A percentile compares a stretch with the other conserved stretches of the same genome.
Evolutionary conservation across 306 rosid species (phyloP).

Genomic region (Mimosa pudica): DNA sequence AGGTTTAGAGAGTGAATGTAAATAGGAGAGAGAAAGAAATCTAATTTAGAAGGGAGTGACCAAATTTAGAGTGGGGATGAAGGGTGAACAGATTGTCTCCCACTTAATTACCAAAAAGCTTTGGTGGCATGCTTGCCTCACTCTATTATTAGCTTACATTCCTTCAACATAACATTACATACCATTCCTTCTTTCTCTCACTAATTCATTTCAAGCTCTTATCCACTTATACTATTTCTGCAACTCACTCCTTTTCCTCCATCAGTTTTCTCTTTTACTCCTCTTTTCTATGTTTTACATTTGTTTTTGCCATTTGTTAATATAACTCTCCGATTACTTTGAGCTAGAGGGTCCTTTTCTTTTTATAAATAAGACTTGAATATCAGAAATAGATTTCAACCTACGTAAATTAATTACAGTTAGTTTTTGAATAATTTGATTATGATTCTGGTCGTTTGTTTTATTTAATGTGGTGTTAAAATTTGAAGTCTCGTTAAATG

Average conservation of each 20-base stretch:
- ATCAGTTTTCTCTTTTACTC: not conserved
- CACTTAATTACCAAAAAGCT: constrained; percentile 6
- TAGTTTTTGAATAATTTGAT: not conserved
- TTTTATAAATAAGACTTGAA: too few species aligned
- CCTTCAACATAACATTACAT: not conserved
- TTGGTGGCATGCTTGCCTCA: not conserved
- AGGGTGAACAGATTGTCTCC: constrained; percentile 14
- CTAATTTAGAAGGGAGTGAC: constrained; percentile 16
- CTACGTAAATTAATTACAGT: too few species aligned
- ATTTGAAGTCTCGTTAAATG: not conserved
- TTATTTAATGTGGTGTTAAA: not conserved
- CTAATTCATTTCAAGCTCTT: not conserved
- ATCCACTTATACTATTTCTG: not conserved
- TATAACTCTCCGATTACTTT: not conserved
- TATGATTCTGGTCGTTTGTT: too few species aligned
- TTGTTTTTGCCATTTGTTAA: not conserved
- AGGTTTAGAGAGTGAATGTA: not conserved
- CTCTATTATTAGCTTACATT: constrained; percentile 18
- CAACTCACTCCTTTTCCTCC: not conserved
- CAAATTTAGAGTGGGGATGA: constrained; percentile 15
- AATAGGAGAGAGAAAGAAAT: not conserved
- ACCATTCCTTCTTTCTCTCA: not conserved
- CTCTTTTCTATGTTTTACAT: not conserved
- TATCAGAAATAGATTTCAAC: not conserved
- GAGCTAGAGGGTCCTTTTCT: not conserved